These are phyloP conservation scores for Cytospora paraplurivora DNA, from an alignment of 2,329 filamentous ascomycete genomes.

Conservation along the genomic window DNA sequence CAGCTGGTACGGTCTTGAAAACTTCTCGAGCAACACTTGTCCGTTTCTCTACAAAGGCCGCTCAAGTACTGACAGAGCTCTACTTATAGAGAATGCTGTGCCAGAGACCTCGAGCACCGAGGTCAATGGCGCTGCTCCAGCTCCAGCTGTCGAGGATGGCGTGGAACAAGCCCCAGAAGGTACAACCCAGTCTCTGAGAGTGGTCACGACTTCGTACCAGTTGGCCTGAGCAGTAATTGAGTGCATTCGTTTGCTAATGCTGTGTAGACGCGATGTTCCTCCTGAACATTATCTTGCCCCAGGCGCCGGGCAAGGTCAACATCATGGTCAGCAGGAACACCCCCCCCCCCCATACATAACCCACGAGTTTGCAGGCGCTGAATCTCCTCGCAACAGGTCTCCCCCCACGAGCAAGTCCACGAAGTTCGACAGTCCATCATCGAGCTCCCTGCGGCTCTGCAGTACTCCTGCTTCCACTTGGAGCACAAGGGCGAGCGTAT, in stretches of 20 bases:
- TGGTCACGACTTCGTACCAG: background rate
- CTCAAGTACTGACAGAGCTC: constrained; percentile 19
- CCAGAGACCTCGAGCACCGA: constrained; percentile 14
- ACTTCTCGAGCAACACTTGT: background rate
- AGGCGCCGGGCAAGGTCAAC: constrained; percentile 76
- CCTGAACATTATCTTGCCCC: constrained; percentile 79
- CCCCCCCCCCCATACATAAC: constrained; percentile 16
- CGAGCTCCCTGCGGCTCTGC: constrained; percentile 88
- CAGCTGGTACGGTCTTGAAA: constrained; percentile 20
- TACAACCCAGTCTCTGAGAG: constrained; percentile 35
- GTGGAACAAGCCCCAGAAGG: constrained; percentile 39
- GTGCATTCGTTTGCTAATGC: constrained; percentile 29
- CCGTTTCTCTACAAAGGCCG: background rate
- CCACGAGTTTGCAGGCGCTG: constrained; percentile 28
- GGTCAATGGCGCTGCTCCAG: constrained; percentile 24
- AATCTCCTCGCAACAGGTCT: constrained; percentile 60
- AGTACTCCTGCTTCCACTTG: constrained; percentile 98
- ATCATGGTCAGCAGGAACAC: constrained; percentile 67
- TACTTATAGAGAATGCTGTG: constrained; percentile 19
- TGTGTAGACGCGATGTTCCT: constrained; percentile 54
- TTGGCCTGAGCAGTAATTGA: background rate
- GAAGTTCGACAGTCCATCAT: constrained; percentile 96
- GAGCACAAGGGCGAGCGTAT: constrained; percentile 86
- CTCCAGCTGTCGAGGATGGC: constrained; percentile 33
- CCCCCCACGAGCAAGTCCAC: constrained; percentile 92